Conservation (phyloP, 352 stramenopile genomes). For the Phytophthora sojae region DNA sequence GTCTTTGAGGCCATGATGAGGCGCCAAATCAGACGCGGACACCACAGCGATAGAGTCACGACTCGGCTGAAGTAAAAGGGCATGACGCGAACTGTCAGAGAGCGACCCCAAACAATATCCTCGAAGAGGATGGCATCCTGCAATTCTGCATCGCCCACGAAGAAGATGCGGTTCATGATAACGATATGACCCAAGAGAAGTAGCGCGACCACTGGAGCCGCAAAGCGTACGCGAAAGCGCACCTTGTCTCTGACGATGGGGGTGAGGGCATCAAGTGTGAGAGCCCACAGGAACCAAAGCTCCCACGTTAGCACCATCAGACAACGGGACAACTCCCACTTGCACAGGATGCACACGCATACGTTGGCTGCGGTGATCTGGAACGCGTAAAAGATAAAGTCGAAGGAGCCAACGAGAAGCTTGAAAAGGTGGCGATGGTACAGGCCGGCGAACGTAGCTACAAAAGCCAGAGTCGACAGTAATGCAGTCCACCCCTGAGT, state of each 20-base stretch:
- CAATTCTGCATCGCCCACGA: constrained; percentile 14
- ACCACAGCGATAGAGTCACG: constrained; percentile 29
- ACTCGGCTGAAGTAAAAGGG: constrained; percentile 25
- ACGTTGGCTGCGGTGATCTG: constrained; percentile 40
- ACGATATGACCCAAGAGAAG: constrained; percentile 17
- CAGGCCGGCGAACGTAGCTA: constrained; percentile 18
- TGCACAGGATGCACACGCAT: constrained; percentile 32
- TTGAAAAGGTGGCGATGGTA: constrained; percentile 42
- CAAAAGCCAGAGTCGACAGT: constrained; percentile 20
- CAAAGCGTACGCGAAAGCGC: constrained; percentile 16
- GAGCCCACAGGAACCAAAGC: constrained; percentile 35
- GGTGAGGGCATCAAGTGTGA: constrained; percentile 43
- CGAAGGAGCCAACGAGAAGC: constrained; percentile 44
- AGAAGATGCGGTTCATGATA: constrained; percentile 20
- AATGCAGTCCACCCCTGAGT: constrained; percentile 1
- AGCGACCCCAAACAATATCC: constrained; percentile 3
- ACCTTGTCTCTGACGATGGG: constrained; percentile 41
- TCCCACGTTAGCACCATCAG: constrained; percentile 15
- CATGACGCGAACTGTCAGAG: constrained; percentile 21
- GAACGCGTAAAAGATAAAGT: constrained; percentile 46
- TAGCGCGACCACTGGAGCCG: constrained; percentile 13
- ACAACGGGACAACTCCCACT: constrained; percentile 13
- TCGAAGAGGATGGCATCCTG: constrained; percentile 15
- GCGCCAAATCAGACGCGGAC: constrained; percentile 28
- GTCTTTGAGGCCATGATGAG: constrained; percentile 17